Base-by-base conservation (phyloP, 441 rosid genomes). In the Brassica balearica region DNA sequence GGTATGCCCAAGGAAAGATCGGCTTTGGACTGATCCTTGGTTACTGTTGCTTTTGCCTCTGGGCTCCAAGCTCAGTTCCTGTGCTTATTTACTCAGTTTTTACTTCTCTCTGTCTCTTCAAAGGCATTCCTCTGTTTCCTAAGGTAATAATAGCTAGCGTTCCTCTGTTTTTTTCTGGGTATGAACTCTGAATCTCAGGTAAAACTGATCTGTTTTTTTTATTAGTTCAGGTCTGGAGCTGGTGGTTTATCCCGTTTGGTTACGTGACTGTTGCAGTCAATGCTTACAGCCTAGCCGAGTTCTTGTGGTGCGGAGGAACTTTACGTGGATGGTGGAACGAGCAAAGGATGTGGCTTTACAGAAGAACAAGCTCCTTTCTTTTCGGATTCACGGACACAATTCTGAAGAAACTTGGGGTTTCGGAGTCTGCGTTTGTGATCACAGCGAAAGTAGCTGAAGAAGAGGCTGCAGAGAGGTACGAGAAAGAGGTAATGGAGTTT, bases 281-380 rank as follows among this genome's bases (percentile, higher is more conserved):
- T 46, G 63, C 38, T 1, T 81, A 77, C 9, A 85, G 91, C 82
- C 82, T 90, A 9, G 85, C 23, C 0, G 97, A 93, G 68, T 87
- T 85, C 78, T 60, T 89, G 8, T 46, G 59, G 78, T 69, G 81
- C 5, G 91, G 88, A 15, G 95, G 97, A 65, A 90, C 98, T 7
- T 32, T 85, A 41, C 84, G 25, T 3, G 93, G 92, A 25, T 92
- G 94, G 97, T 86, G 91, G 90, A 88, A 89, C 17, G 91, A 87
- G 10, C 92, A 88, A 80, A 73, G 95, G 68, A 86, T 86, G 12
- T 90, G 95, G 94, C 84, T 91, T 43, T 92, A 87, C 58, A 86
- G 85, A 73, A 86, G 97, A 85, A 88, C 91, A 58, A 86, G 86
- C 66, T 85, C 97, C 7, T 90, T 85, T 76, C 71, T 91, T 5